These are phyloP conservation scores for Salmacisia buchloeana DNA, from an alignment of 1,284 basidiomycete species.

Conservation along the genomic window DNA sequence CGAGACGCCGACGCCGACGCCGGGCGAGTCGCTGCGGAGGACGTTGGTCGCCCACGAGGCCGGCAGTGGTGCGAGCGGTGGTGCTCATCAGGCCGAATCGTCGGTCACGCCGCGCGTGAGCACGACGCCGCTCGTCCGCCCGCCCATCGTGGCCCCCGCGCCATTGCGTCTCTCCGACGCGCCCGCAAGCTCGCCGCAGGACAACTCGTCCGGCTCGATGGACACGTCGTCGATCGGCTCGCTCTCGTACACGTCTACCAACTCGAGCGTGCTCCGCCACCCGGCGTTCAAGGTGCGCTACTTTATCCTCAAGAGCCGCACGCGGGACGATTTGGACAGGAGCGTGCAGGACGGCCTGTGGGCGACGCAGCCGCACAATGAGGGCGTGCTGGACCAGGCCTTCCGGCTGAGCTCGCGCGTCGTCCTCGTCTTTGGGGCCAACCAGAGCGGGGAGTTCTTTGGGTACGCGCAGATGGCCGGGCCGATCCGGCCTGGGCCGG, in stretches of 20 bases:
- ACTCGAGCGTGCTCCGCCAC: conserved; percentile 63
- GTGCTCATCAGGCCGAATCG: no score
- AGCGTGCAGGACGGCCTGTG: conserved; percentile 77
- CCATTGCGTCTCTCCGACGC: background rate
- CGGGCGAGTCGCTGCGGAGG: background rate
- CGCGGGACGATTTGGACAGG: conserved; percentile 71
- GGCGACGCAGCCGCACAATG: conserved; percentile 92
- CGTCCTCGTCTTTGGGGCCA: conserved; percentile 82
- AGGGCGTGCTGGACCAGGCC: conserved; percentile 69
- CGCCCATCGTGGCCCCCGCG: background rate
- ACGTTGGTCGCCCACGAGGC: no score
- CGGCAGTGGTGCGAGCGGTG: no score
- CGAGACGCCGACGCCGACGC: background rate
- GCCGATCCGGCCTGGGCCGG: conserved; percentile 24
- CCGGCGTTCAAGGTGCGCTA: conserved; percentile 76
- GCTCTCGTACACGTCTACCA: conserved; percentile 41
- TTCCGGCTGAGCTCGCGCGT: conserved; percentile 80
- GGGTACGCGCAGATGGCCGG: conserved; percentile 50
- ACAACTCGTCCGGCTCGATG: conserved; percentile 23
- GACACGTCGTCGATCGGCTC: conserved; percentile 17
- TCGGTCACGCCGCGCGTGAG: background rate
- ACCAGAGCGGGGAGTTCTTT: conserved; percentile 65
- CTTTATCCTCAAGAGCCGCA: conserved; percentile 80
- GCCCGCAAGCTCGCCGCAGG: background rate
- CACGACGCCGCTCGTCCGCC: background rate